Evolutionary conservation across 148 eudicot genomes (phyloP).

Genomic region (Linanthus parryae): DNA sequence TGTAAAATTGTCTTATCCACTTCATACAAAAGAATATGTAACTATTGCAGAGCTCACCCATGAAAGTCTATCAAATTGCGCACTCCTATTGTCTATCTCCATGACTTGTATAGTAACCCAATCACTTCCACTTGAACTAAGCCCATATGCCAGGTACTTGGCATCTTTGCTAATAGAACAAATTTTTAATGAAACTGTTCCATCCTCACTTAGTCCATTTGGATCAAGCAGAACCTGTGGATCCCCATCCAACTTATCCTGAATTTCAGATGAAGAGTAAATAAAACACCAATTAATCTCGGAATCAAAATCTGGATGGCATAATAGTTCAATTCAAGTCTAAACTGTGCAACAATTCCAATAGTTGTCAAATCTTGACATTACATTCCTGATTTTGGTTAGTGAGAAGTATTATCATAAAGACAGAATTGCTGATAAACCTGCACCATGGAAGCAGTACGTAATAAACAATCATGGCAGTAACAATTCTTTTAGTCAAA

Average conservation of each 20-base stretch:
- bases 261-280: constrained; percentile 12
- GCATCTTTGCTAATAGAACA: constrained; percentile 76
- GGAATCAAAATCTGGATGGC: no score
- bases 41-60: constrained; percentile 46
- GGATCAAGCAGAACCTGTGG: constrained; percentile 80
- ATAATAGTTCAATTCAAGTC: no score
- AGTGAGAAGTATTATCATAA: no score
- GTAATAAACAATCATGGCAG: no score
- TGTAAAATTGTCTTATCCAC: background rate
- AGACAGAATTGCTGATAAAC: no score
- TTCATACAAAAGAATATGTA: background rate
- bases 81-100: constrained; percentile 32
- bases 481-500: no score
- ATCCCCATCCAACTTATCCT: constrained; percentile 71
- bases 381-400: no score
- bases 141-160: constrained; percentile 69
- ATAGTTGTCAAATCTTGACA: no score
- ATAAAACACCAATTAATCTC: background rate
- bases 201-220: constrained; percentile 67
- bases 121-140: constrained; percentile 86
- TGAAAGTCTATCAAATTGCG: constrained; percentile 53
- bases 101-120: constrained; percentile 81
- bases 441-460: no score
- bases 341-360: no score
- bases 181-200: constrained; percentile 52